Base-by-base conservation (phyloP, 192 early-diverging fungal species). In the Geosiphon pyriformis region DNA sequence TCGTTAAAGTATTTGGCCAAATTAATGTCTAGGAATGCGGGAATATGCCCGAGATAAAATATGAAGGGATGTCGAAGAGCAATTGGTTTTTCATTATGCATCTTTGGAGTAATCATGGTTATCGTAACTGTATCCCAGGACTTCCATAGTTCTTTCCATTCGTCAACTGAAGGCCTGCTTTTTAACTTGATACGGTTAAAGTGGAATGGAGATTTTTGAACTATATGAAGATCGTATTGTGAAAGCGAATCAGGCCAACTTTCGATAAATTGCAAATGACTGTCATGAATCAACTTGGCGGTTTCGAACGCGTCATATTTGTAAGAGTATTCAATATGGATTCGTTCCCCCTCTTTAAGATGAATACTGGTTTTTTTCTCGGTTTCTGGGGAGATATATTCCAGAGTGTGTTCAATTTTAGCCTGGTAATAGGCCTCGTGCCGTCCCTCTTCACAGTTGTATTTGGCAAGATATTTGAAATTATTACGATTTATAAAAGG, bases 11-110 rank as follows among this genome's bases (percentile, higher is more conserved):
- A 66, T 30, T 70, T 72, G 0, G 83, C 71, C 33, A 88, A 68
- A 17, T 85, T 78, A 12, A 84, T 85, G 60, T 90, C 88, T 23
- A 88, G 69, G 65, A 90, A 90, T 0, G 80, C 79, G 0, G 88
- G 83, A 37, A 96, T 83, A 62, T 96, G 94, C 8, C 92, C 94
- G 11, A 93, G 71, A 65, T 96, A 96, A 64, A 96, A 96, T 0
- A 95, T 83, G 73, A 90, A 93, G 4, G 92, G 93, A 61, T 93
- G 92, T 17, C 94, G 85, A 15, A 95, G 76, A 6, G 77, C 74
- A 53, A 95, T 97, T n/a, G 94, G 91, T 35, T 82, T 78, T 32
- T 84, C 82, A 30, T 83, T 68, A 0, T 86, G 58, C 72, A 80
- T 84, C 15, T 76, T 65, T 0, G 69, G 65, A 8, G 82, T 74